Percentiles rank a stretch among this genome's conserved stretches.
Conservation (phyloP, 345 rosid genomes). For the Raphanus raphanistrum region DNA sequence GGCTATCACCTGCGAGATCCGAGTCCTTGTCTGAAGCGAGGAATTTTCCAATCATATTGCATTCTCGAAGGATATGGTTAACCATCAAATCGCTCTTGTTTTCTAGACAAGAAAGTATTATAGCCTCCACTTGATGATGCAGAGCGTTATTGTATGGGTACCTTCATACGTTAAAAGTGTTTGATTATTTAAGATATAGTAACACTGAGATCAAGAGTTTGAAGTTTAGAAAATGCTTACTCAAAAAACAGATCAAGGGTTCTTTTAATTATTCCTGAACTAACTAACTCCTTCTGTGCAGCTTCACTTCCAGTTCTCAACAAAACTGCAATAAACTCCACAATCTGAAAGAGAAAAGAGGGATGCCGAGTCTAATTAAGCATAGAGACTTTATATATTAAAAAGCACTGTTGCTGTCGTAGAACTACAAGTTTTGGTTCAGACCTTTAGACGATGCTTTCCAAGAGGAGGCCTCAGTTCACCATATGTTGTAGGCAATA, state of each 20-base stretch:
- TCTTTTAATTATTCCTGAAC: slow-evolving; percentile 70
- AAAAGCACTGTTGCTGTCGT: background rate
- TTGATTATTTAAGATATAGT: slow-evolving; percentile 17
- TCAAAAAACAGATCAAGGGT: slow-evolving; percentile 83
- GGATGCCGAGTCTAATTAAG: background rate
- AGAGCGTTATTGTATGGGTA: slow-evolving; percentile 92
- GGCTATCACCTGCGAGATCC: slow-evolving; percentile 56
- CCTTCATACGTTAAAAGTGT: slow-evolving; percentile 49
- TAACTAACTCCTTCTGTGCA: slow-evolving; percentile 75
- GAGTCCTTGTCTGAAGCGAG: slow-evolving; percentile 69
- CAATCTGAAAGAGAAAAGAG: slow-evolving; percentile 59
- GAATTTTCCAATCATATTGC: slow-evolving; percentile 74
- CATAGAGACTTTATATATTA: slow-evolving; percentile 12
- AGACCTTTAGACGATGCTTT: slow-evolving; percentile 93
- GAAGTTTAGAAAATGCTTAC: slow-evolving; percentile 52
- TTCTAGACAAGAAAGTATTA: slow-evolving; percentile 80
- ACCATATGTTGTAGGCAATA: slow-evolving; percentile 93
- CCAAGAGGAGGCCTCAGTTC: slow-evolving; percentile 97
- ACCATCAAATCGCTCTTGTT: slow-evolving; percentile 64
- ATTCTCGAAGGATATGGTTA: slow-evolving; percentile 79
- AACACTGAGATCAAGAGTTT: slow-evolving; percentile 4
- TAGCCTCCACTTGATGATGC: slow-evolving; percentile 96
- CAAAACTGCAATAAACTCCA: slow-evolving; percentile 92
- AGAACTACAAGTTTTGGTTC: slow-evolving; percentile 19
- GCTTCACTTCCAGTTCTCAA: slow-evolving; percentile 78